Percentiles rank a stretch among this genome's conserved stretches.
phyloP scores from a whole-genome alignment of 2,329 filamentous ascomycete species.

The Periconia digitata region DNA sequence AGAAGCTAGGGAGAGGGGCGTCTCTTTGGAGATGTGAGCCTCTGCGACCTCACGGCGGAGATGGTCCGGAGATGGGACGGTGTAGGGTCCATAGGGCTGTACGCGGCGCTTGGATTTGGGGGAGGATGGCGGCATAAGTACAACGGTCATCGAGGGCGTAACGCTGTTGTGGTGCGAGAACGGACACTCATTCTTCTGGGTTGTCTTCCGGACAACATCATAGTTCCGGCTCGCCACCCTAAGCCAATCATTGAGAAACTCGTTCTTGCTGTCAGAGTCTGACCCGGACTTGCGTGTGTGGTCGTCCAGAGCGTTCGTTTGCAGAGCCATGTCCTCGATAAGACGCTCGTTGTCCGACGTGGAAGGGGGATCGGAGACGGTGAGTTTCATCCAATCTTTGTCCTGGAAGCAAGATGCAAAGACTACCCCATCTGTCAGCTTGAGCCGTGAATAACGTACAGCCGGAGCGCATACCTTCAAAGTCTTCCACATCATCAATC shows the following conservation, averaged over 20 bases:
- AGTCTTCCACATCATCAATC: constrained; percentile 43
- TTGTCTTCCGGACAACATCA: not conserved
- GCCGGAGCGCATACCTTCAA: constrained; percentile 30
- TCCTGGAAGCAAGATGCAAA: not conserved
- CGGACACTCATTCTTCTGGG: not conserved
- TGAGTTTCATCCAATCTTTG: constrained; percentile 20
- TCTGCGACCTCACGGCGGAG: constrained; percentile 34
- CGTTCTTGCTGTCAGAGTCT: constrained; percentile 22
- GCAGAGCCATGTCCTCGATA: constrained; percentile 37
- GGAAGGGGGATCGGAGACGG: constrained; percentile 36
- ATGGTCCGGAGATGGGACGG: constrained; percentile 22
- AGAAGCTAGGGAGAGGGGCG: constrained; percentile 29
- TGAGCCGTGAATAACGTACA: constrained; percentile 5
- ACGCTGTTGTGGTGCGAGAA: not conserved
- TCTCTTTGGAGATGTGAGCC: constrained; percentile 6
- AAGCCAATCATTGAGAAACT: not conserved
- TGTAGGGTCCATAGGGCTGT: constrained; percentile 40
- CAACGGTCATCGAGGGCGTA: constrained; percentile 31
- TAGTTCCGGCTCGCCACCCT: not conserved
- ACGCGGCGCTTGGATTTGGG: constrained; percentile 33
- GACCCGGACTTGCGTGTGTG: constrained; percentile 1
- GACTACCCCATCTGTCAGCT: not conserved
- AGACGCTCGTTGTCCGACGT: constrained; percentile 39
- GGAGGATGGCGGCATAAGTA: constrained; percentile 38
- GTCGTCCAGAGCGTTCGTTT: constrained; percentile 36